Conservation (phyloP, 2,329 filamentous ascomycete species). For the Pleochaeta shiraiana region DNA sequence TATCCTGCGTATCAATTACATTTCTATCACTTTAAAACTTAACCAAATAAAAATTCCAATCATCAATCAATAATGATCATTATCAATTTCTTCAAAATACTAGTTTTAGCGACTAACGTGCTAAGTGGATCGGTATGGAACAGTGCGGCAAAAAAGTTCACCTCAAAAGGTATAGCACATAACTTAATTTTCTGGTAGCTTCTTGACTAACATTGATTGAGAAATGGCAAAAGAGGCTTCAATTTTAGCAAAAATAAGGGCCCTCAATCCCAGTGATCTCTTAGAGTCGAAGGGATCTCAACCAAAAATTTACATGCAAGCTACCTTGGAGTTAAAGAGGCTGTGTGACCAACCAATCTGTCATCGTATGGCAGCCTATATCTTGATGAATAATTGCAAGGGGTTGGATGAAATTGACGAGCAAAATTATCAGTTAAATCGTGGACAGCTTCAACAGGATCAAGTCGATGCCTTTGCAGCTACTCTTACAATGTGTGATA, state of each 20-base stretch:
- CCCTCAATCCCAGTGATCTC: conserved; percentile 9
- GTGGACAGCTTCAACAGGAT: conserved; percentile 21
- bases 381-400: conserved; percentile 18
- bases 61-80: too few species aligned
- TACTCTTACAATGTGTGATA: conserved; percentile 39
- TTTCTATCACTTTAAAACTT: too few species aligned
- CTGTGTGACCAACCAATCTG: conserved; percentile 18
- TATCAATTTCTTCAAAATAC: too few species aligned
- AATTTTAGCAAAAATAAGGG: not conserved
- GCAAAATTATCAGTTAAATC: conserved; percentile 14
- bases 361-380: conserved; percentile 16
- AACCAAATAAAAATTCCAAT: too few species aligned
- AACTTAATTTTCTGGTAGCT: too few species aligned
- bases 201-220: not conserved
- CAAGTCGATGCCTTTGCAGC: conserved; percentile 35
- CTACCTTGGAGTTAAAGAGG: conserved; percentile 16
- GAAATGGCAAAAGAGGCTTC: not conserved
- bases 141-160: not conserved
- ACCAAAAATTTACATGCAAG: conserved; percentile 16
- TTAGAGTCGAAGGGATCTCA: conserved; percentile 10
- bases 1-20: too few species aligned
- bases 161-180: not conserved
- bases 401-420: conserved; percentile 14
- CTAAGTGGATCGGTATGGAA: not conserved
- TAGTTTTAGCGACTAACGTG: not conserved